Evolutionary conservation across 2,329 filamentous ascomycete species (phyloP).

Genomic region (Epichloe sp.): DNA sequence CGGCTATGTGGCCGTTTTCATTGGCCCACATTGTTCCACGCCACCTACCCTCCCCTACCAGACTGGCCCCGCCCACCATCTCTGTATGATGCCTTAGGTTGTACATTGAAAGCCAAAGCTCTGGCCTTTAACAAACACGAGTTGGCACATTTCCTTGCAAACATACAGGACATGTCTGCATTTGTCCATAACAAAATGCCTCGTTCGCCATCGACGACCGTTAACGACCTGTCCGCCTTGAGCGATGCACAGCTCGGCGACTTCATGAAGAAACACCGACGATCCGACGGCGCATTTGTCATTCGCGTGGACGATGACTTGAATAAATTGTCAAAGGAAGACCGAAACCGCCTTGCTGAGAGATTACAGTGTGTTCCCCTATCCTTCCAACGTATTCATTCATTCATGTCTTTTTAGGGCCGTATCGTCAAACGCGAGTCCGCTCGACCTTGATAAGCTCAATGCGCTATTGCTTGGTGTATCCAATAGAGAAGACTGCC

Average conservation of each 20-base stretch:
- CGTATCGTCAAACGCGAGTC: conserved; percentile 1
- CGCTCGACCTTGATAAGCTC: conserved; percentile 11
- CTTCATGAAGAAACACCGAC: conserved; percentile 9
- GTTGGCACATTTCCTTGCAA: not conserved
- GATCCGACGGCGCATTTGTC: conserved; percentile 6
- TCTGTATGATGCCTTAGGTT: no score
- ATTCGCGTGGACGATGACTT: conserved; percentile 7
- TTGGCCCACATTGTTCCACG: no score
- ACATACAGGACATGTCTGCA: not conserved
- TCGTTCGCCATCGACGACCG: not conserved
- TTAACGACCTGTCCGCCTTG: conserved; percentile 6
- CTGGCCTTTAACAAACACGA: no score
- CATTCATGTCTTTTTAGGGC: not conserved
- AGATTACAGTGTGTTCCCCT: conserved; percentile 8
- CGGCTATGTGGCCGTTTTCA: no score
- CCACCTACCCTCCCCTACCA: no score
- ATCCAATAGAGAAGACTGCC: not conserved
- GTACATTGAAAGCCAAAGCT: no score
- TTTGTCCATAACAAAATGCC: not conserved
- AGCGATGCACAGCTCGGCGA: conserved; percentile 9
- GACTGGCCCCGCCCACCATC: no score
- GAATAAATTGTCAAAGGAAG: conserved; percentile 7
- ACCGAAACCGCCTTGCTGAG: conserved; percentile 7
- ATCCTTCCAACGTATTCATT: not conserved
- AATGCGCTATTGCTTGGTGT: conserved; percentile 9